Percentiles rank a stretch among this genome's conserved stretches.
Evolutionary conservation across 78 protist species (phyloP).

Genomic region (Dictyostelium discoideum): dicty_2.7 NC_007090.3:362501-363000

Average conservation of each 20-base stretch:
- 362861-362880: neutral
- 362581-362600: neutral
- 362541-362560: too few relatives aligned
- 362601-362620: neutral
- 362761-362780: neutral
- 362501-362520: too few relatives aligned
- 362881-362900: slow-evolving; percentile 55
- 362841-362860: slow-evolving; percentile 43
- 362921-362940: slow-evolving; percentile 34
- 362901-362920: slow-evolving; percentile 16
- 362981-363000: slow-evolving; percentile 74
- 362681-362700: too few relatives aligned
- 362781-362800: neutral
- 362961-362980: slow-evolving; percentile 38
- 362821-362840: slow-evolving; percentile 15
- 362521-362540: too few relatives aligned
- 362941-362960: slow-evolving; percentile 35
- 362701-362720: too few relatives aligned
- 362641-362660: too few relatives aligned
- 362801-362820: neutral
- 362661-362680: too few relatives aligned
- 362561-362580: too few relatives aligned
- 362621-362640: too few relatives aligned
- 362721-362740: slow-evolving; percentile 5
- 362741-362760: slow-evolving; percentile 17